Base-by-base conservation (phyloP, 345 rosid genomes). In the Camelina neglecta region DNA sequence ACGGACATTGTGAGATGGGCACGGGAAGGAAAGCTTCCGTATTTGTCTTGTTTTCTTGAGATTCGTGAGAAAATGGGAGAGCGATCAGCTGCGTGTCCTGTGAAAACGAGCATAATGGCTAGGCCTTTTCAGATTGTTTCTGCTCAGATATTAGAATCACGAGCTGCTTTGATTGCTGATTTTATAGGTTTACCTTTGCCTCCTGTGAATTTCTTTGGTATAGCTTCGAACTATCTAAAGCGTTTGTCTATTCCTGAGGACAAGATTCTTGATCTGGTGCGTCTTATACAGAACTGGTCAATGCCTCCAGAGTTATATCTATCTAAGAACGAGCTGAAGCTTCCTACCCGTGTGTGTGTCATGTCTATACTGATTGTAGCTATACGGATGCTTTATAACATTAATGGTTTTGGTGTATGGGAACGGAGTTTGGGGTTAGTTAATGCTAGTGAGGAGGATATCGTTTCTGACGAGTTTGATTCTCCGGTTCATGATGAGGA, bases 281-380 rank as follows among this genome's bases (percentile, higher is more conserved):
- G 88, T 78, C 82, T 71, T 7, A 77, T 91, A 66, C 74, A 81
- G 24, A 87, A 80, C 69, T 88, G 96, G 97, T 83, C 88, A 9
- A 77, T 87, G 93, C 97, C 92, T 39, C 86, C 96, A 6, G 93
- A 90, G 41, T 72, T 91, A 8, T 86, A 93, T 88, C 62, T 93
- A 56, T 93, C 63, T 0, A 74, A 77, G 76, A 86, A 81, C 58
- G 86, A 85, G 74, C 41, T 12, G 64, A 90, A 86, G 81, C 85
- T 85, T 78, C 97, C 97, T 18, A 81, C 87, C n/a, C 85, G 91
- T 41, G 85, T 85, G 0, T 75, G 85, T 73, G 84, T 86, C 54
- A 84, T 89, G 89, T 82, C 91, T 20, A 83, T 91, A 74, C 60
- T 89, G 60, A 74, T 91, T 64, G 88, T 84, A 8, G 80, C 88